These are phyloP conservation scores for Sequoiadendron giganteum DNA, from an alignment of 75 land plant genomes.

Conservation along the genomic window DNA sequence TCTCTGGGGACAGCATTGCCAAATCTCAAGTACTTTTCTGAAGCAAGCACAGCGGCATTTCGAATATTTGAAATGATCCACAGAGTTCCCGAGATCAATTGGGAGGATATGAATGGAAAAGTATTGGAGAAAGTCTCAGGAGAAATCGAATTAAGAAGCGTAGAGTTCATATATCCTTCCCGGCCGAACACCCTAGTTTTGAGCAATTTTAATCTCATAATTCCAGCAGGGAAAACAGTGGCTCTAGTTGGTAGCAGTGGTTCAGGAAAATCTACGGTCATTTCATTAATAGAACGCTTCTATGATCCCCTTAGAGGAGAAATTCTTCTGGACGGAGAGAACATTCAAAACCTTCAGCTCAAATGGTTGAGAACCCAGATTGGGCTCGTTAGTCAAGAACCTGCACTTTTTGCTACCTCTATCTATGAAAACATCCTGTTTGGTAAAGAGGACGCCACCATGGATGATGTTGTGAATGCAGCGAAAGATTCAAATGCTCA, in stretches of 20 bases:
- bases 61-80: slow-evolving; percentile 56
- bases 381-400: slow-evolving; percentile 80
- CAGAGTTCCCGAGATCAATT: slow-evolving; percentile 70
- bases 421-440: slow-evolving; percentile 62
- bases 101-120: slow-evolving; percentile 45
- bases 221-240: slow-evolving; percentile 49
- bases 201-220: slow-evolving; percentile 22
- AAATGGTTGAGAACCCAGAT: slow-evolving; percentile 69
- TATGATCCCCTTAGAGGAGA: slow-evolving; percentile 54
- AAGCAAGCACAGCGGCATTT: slow-evolving; percentile 60
- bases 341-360: slow-evolving; percentile 46
- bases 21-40: slow-evolving; percentile 70
- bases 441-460: slow-evolving; percentile 63
- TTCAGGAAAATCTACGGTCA: slow-evolving; percentile 63
- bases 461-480: slow-evolving; percentile 47
- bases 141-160: slow-evolving; percentile 36
- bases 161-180: slow-evolving; percentile 46
- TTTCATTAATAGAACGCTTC: slow-evolving; percentile 54
- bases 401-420: slow-evolving; percentile 69
- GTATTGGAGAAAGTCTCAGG: slow-evolving; percentile 44
- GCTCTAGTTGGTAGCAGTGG: slow-evolving; percentile 66
- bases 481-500: slow-evolving; percentile 64
- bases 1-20: slow-evolving; percentile 62
- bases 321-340: slow-evolving; percentile 48
- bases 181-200: slow-evolving; percentile 34